These are phyloP conservation scores for Fraxinus sp. DNA, from an alignment of 305 asterid genomes.

Conservation along the genomic window DNA sequence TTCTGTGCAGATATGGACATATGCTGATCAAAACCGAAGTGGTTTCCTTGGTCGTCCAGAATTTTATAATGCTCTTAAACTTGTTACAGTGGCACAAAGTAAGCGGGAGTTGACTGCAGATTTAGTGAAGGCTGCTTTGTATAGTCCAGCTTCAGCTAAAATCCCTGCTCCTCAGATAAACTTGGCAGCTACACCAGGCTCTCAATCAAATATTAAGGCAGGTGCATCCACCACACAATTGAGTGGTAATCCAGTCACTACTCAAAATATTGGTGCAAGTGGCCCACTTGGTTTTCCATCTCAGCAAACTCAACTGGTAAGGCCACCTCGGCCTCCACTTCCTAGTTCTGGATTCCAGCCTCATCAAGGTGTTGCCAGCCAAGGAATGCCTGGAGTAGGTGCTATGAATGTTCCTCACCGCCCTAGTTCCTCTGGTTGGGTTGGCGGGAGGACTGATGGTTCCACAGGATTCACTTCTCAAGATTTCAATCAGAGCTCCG, in stretches of 20 bases:
- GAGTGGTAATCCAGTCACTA: constrained; percentile 33
- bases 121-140: constrained; percentile 72
- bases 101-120: constrained; percentile 69
- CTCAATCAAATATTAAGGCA: constrained; percentile 48
- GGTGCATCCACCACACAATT: constrained; percentile 37
- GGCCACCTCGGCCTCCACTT: constrained; percentile 53
- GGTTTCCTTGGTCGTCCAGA: constrained; percentile 67
- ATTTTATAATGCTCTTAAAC: constrained; percentile 77
- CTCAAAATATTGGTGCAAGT: constrained; percentile 41
- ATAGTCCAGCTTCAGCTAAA: constrained; percentile 74
- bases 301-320: constrained; percentile 49
- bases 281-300: constrained; percentile 45
- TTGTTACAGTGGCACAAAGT: constrained; percentile 82
- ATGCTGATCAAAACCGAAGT: constrained; percentile 58
- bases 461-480: constrained; percentile 41
- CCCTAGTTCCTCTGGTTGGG: constrained; percentile 35
- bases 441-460: constrained; percentile 38
- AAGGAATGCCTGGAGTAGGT: constrained; percentile 51
- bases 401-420: constrained; percentile 35
- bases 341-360: constrained; percentile 57
- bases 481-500: constrained; percentile 33
- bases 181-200: constrained; percentile 40
- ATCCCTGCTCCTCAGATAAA: constrained; percentile 80
- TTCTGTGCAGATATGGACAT: constrained; percentile 66
- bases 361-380: constrained; percentile 47